Conservation (phyloP, 148 eudicot species). For the Arbutus unedo region DNA sequence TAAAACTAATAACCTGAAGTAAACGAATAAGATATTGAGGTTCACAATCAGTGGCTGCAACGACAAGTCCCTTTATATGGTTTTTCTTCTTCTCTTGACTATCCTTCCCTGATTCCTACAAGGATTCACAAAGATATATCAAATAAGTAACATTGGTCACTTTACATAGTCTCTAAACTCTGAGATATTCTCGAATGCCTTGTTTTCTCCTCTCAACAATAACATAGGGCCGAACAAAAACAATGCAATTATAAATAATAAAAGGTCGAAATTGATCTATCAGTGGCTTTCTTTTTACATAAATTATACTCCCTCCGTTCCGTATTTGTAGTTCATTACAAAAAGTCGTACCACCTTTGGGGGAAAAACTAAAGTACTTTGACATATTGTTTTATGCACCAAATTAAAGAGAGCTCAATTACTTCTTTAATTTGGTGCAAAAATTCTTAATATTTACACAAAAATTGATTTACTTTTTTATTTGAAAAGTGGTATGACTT, state of each 20-base stretch:
- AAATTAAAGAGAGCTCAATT: too few species aligned
- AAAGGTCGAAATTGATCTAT: background rate
- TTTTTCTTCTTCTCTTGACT: conserved; percentile 93
- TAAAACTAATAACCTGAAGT: conserved; percentile 54
- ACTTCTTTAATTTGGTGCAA: too few species aligned
- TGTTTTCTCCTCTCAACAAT: conserved; percentile 6
- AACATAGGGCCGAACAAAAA: background rate
- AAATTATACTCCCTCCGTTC: background rate
- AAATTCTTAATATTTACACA: too few species aligned
- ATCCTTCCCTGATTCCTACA: conserved; percentile 79
- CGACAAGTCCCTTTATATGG: conserved; percentile 75
- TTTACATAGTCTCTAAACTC: background rate
- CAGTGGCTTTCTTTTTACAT: background rate
- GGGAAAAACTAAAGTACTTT: too few species aligned
- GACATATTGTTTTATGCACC: too few species aligned
- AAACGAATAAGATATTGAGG: conserved; percentile 88
- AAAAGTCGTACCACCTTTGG: too few species aligned
- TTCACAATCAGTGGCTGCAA: conserved; percentile 94
- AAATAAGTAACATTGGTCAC: background rate
- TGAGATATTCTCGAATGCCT: background rate
- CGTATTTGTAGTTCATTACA: too few species aligned
- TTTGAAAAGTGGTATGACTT: too few species aligned
- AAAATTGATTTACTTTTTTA: too few species aligned
- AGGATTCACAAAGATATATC: conserved; percentile 9
- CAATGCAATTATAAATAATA: background rate